Conservation (phyloP, 2,329 filamentous ascomycete genomes). For the Teratosphaeria destructans region DNA sequence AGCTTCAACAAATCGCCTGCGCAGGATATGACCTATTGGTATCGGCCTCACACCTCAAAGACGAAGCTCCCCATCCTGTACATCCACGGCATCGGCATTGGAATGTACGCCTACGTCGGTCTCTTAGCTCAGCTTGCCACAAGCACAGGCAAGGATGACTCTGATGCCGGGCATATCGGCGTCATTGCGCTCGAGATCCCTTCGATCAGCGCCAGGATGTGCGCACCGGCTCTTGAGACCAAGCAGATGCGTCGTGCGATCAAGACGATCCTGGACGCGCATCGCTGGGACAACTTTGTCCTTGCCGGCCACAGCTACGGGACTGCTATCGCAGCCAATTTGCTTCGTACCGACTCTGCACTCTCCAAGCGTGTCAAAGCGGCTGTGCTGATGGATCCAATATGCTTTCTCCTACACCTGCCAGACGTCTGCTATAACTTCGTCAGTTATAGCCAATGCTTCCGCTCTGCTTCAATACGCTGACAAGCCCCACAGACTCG, state of each 20-base stretch:
- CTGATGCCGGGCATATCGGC: conserved; percentile 34
- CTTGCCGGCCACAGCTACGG: conserved; percentile 51
- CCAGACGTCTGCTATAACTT: conserved; percentile 62
- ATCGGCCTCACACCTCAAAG: conserved; percentile 49
- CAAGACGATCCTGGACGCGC: conserved; percentile 42
- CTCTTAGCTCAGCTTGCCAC: conserved; percentile 37
- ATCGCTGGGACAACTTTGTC: conserved; percentile 48
- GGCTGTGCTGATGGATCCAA: conserved; percentile 47
- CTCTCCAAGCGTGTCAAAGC: conserved; percentile 38
- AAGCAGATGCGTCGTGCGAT: conserved; percentile 46
- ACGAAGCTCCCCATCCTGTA: conserved; percentile 50
- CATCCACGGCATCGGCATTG: conserved; percentile 58
- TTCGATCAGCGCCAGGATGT: conserved; percentile 51
- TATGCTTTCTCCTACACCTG: conserved; percentile 54
- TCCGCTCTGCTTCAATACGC: background rate
- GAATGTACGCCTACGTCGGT: conserved; percentile 51
- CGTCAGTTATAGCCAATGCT: background rate
- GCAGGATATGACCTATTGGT: conserved; percentile 49
- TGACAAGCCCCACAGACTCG: background rate
- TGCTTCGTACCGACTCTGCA: conserved; percentile 37
- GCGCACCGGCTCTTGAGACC: conserved; percentile 34
- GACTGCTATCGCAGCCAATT: conserved; percentile 48
- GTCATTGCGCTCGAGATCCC: conserved; percentile 54
- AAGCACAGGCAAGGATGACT: background rate
- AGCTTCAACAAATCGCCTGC: conserved; percentile 38